These are phyloP conservation scores for Paratinospora sagittata DNA, from an alignment of 164 flowering plant genomes.

Conservation along the genomic window DNA sequence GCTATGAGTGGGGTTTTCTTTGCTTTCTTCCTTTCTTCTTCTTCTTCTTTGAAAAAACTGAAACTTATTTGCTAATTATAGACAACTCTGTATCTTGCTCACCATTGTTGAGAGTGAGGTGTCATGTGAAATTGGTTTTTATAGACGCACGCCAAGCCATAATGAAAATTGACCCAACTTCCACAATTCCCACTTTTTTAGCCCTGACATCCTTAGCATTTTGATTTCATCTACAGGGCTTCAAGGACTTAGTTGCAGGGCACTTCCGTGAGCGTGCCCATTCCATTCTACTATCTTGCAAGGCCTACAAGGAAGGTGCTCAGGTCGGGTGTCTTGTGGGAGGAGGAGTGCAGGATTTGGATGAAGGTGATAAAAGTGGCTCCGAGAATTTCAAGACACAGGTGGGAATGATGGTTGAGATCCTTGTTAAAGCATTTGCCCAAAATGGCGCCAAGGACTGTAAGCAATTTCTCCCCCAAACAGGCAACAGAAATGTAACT, in stretches of 20 bases:
- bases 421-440: not conserved
- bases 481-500: not conserved
- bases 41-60: too few relatives aligned
- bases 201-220: too few relatives aligned
- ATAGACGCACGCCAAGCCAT: too few relatives aligned
- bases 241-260: not conserved
- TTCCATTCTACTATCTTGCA: slow-evolving; percentile 5
- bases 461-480: not conserved
- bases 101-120: too few relatives aligned
- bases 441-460: not conserved
- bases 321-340: not conserved
- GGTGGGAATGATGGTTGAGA: not conserved
- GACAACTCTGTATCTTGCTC: too few relatives aligned
- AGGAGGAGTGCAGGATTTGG: slow-evolving; percentile 5
- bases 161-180: too few relatives aligned
- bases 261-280: slow-evolving; percentile 8
- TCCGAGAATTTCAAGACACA: not conserved
- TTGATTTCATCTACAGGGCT: not conserved
- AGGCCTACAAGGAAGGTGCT: slow-evolving; percentile 9
- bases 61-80: too few relatives aligned
- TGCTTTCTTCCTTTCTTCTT: too few relatives aligned
- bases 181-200: too few relatives aligned
- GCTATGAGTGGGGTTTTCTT: not conserved
- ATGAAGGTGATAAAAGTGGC: not conserved
- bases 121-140: too few relatives aligned